Percentiles rank a stretch among this genome's conserved stretches.
phyloP scores from a whole-genome alignment of 345 rosid genomes.

The Nasturtium officinale region DNA sequence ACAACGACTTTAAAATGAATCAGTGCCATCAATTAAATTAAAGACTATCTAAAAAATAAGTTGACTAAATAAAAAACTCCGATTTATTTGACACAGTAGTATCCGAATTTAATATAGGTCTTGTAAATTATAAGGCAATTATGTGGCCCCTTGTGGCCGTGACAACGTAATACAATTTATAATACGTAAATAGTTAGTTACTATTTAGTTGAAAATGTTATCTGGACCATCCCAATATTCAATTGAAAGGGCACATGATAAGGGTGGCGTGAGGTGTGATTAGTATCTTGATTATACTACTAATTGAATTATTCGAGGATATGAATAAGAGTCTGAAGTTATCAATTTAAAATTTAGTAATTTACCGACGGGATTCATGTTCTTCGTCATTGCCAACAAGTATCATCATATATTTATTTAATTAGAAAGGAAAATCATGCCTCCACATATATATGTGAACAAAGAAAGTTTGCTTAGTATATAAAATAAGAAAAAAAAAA shows the following conservation, averaged over 20 bases:
- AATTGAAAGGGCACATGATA: constrained; percentile 54
- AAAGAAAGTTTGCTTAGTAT: constrained; percentile 2
- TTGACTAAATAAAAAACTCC: constrained; percentile 20
- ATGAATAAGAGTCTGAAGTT: not conserved
- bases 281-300: constrained; percentile 39
- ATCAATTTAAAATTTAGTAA: not conserved
- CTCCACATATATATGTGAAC: constrained; percentile 27
- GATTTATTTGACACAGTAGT: constrained; percentile 25
- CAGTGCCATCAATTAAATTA: constrained; percentile 9
- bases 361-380: constrained; percentile 21
- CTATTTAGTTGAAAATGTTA: constrained; percentile 18
- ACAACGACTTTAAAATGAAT: not conserved
- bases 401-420: not conserved
- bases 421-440: constrained; percentile 4
- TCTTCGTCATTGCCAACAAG: constrained; percentile 34
- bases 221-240: constrained; percentile 59
- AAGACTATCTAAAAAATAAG: constrained; percentile 6
- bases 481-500: not conserved
- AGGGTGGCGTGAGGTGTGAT: constrained; percentile 16
- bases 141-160: constrained; percentile 34
- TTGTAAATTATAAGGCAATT: not conserved
- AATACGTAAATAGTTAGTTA: not conserved
- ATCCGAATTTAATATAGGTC: not conserved
- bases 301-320: constrained; percentile 29
- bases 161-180: constrained; percentile 14